These are phyloP conservation scores for Rhododendron kiyosumense DNA, from an alignment of 148 eudicot species.

Conservation along the genomic window DNA sequence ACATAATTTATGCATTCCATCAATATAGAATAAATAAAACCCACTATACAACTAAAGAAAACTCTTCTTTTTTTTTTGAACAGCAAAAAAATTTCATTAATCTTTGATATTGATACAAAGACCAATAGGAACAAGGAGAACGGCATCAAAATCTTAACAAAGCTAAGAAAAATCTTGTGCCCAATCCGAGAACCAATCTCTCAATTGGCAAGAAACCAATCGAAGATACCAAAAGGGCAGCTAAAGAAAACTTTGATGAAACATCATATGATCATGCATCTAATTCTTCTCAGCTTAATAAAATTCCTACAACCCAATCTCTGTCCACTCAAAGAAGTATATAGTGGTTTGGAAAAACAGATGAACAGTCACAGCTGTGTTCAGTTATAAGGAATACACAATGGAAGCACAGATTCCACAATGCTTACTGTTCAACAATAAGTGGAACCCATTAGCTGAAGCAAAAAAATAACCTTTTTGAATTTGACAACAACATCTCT, in stretches of 20 bases:
- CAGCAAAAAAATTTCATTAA: too few relatives aligned
- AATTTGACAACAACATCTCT: conserved; percentile 86
- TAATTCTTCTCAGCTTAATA: not conserved
- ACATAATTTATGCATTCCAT: not conserved
- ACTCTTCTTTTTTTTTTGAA: too few relatives aligned
- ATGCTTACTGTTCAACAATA: conserved; percentile 5
- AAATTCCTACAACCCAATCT: not conserved
- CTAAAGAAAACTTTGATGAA: not conserved
- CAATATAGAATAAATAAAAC: not conserved
- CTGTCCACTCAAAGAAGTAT: not conserved
- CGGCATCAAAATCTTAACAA: too few relatives aligned
- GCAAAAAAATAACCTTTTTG: conserved; percentile 52
- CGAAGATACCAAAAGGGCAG: too few relatives aligned
- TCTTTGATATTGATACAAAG: too few relatives aligned
- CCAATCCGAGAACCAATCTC: too few relatives aligned
- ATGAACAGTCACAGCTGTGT: not conserved
- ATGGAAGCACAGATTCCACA: not conserved
- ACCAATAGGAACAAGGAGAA: too few relatives aligned
- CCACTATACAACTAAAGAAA: not conserved
- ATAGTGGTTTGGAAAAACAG: not conserved
- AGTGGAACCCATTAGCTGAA: not conserved
- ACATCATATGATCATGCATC: not conserved
- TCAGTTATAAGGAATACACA: not conserved
- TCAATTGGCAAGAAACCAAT: too few relatives aligned
- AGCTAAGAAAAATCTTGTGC: too few relatives aligned